Base-by-base conservation (phyloP, 371 early-diverging fungal species). In the Mortierella sp. region DNA sequence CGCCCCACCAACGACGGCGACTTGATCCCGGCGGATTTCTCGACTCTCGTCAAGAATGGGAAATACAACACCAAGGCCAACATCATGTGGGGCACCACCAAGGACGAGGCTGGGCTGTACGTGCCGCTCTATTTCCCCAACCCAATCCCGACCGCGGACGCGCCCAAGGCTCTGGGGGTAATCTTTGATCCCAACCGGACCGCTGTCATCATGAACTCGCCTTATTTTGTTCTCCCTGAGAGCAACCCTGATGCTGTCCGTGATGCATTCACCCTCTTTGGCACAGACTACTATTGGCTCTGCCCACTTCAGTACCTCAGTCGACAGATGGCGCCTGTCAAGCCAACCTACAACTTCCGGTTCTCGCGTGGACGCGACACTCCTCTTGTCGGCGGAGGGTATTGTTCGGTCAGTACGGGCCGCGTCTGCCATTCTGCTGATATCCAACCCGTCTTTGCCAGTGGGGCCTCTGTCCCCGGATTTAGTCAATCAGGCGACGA, bases 81-180 rank as follows among this genome's bases (percentile, higher is more conserved):
- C 63, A 75, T 76, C 70, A 80, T 79, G 78, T 87, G 76, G 79
- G 75, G 70, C 31, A 68, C 63, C 26, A 77, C 72, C 70, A 79
- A 85, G 43, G 85, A 78, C 39, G 85, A 75, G 61, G 87, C 79
- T 44, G 80, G 74, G 9, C 52, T 71, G 39, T 87, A 70, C 41
- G 74, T 77, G 16, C 73, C 76, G 4, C 70, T 76, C 41, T 80
- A 73, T 63, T 80, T 80, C 68, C 76, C 80, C 1, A 66, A 80
- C 10, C 76, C 76, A 1, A 52, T 80, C 43, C 76, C 76, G 5
- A 24, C 52, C 4, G 66, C 72, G 26, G 73, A 72, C 26, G 63
- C 48, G 11, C 41, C 70, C 11, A 22, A 29, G 0, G 73, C 80
- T 13, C 22, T 80, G 34, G 34, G 73, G 14, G 66, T 70, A 1